Base-by-base conservation (phyloP, 2,329 filamentous ascomycete species). In the Sporothrix globosa region DNA sequence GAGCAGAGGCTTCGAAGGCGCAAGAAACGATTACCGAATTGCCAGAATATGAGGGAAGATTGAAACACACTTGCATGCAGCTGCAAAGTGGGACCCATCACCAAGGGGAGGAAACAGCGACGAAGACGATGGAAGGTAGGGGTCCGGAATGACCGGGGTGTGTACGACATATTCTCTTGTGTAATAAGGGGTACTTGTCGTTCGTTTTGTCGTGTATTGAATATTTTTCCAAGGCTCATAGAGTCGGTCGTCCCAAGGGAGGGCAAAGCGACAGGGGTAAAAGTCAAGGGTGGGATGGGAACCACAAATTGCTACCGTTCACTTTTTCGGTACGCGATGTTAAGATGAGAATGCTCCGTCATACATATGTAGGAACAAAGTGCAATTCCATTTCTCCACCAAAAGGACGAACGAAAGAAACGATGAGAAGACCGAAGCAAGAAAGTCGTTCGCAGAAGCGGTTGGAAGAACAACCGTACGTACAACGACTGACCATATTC, bases 311-410 rank as follows among this genome's bases (percentile, higher is more conserved):
- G 39, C 19, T 46, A 63, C 58, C 58, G 58, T 46, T 63, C 39
- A 34, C 34, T 34, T 34, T 34, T 46, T 63, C 58, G 58, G 58
- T 63, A 63, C 58, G 58, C 58, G n/a, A 63, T 63, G 58, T 46
- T 63, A 63, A 63, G 58, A 63, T 63, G 58, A 63, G 58, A 44
- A 63, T 63, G 21, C 58, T 63, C 58, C 58, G 58, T 63, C 39
- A 63, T 27, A 63, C 13, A 39, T n/a, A 63, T 46, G 19, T 17
- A 39, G 58, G 27, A 58, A 30, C 24, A 30, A 56, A 53, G 21
- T 3, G 5, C 44, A 6, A 48, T 17, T 34, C 14, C 44, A 48
- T 48, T 17, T 48, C 44, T 17, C 44, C 44, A 19, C 44, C 13
- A n/a, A 19, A 50, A n/a, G 3, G 19, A 61, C 4, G 2, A n/a